These are phyloP conservation scores for Sungouiozyma intestinalis DNA, from an alignment of 805 yeast species.

Conservation along the genomic window DNA sequence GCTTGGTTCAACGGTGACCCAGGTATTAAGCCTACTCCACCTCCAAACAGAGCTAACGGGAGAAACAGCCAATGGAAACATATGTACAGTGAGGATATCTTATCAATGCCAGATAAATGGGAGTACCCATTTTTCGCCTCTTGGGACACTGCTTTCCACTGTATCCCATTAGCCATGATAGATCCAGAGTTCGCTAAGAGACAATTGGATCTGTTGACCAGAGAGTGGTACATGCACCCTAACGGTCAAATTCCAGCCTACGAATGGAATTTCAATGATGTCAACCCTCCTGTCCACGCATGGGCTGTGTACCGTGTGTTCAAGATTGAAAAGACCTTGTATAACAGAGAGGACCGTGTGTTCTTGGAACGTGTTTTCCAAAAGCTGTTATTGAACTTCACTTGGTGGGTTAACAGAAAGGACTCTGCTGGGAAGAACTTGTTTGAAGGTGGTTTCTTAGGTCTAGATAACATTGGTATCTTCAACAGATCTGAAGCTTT, in stretches of 20 bases:
- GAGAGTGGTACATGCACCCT: constrained; percentile 98
- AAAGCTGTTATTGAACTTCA: constrained; percentile 75
- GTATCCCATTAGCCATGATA: constrained; percentile 84
- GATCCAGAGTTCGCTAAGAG: constrained; percentile 88
- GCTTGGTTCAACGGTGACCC: constrained; percentile 89
- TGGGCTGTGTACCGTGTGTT: constrained; percentile 87
- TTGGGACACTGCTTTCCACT: constrained; percentile 95
- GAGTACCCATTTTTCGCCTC: constrained; percentile 95
- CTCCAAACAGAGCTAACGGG: constrained; percentile 72
- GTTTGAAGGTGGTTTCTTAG: constrained; percentile 90
- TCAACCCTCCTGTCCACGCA: constrained; percentile 96
- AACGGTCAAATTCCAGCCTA: constrained; percentile 96
- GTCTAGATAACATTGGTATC: constrained; percentile 85
- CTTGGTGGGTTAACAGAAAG: constrained; percentile 97
- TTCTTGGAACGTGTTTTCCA: constrained; percentile 91
- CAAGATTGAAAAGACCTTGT: constrained; percentile 78
- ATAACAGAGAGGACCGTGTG: constrained; percentile 68
- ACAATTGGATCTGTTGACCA: constrained; percentile 72
- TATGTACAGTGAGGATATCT: constrained; percentile 74
- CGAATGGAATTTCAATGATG: constrained; percentile 92
- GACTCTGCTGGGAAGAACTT: constrained; percentile 80
- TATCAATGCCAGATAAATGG: constrained; percentile 91
- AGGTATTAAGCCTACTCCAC: constrained; percentile 60
- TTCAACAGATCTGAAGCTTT: constrained; percentile 88
- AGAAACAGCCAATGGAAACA: constrained; percentile 86